Percentiles rank a stretch among this genome's conserved stretches.
Evolutionary conservation across 225 moss, liverwort and hornwort genomes (phyloP).

Genomic region (Neckera pumila): DNA sequence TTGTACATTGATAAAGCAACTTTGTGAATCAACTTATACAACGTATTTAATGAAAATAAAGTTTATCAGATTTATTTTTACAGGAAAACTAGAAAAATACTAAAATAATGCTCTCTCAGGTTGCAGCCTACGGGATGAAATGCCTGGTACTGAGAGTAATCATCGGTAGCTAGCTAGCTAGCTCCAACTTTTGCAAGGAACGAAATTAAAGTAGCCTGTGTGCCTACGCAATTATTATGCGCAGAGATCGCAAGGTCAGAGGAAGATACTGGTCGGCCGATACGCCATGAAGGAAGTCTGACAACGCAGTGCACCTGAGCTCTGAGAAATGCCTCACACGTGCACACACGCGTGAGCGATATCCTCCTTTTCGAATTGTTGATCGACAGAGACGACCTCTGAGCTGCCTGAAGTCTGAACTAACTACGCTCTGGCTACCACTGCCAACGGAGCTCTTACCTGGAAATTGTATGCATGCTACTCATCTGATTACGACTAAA

Average conservation of each 20-base stretch:
- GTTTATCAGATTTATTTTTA: neutral
- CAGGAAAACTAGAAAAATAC: neutral
- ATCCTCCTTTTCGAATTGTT: constrained; percentile 5
- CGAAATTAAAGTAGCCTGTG: neutral
- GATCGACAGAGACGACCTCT: constrained; percentile 10
- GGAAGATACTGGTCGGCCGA: constrained; percentile 11
- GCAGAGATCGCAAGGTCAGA: constrained; percentile 1
- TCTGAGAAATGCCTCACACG: constrained; percentile 11
- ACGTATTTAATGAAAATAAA: neutral
- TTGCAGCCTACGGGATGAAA: neutral
- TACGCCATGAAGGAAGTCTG: constrained; percentile 20
- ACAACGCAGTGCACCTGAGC: constrained; percentile 17
- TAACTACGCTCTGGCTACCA: neutral
- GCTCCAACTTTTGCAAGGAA: neutral
- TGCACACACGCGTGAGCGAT: constrained; percentile 28
- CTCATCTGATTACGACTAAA: neutral
- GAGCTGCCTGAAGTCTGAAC: neutral
- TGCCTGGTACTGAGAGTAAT: neutral
- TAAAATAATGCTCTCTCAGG: neutral
- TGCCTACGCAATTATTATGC: neutral
- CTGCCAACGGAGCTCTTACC: neutral
- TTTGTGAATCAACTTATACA: neutral
- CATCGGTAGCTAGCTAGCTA: neutral
- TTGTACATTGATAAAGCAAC: neutral
- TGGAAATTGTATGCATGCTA: neutral